These are phyloP conservation scores for Lentinula sp. DNA, from an alignment of 768 basidiomycete species.

Conservation along the genomic window DNA sequence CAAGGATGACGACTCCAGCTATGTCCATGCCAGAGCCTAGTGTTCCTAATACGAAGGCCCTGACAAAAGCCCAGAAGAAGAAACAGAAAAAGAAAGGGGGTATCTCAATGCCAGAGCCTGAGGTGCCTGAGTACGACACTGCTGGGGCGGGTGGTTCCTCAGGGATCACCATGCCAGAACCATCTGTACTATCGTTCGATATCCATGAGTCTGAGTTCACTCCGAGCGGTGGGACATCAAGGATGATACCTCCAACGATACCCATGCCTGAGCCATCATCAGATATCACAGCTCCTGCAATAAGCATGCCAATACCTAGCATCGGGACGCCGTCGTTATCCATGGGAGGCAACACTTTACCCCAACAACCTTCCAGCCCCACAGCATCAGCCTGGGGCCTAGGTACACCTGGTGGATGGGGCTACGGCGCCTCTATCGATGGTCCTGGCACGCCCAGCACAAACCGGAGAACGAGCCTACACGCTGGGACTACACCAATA, in stretches of 20 bases:
- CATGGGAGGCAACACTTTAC: neutral
- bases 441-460: neutral
- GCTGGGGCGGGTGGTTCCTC: neutral
- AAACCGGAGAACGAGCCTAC: neutral
- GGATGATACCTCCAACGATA: neutral
- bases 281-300: neutral
- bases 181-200: neutral
- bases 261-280: conserved; percentile 2
- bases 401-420: neutral
- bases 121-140: neutral
- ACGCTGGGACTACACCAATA: conserved; percentile 2
- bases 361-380: neutral
- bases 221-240: neutral
- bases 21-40: neutral
- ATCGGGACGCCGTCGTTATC: neutral
- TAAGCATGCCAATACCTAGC: conserved; percentile 2
- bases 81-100: neutral
- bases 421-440: neutral
- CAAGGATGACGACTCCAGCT: neutral
- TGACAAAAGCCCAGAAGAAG: neutral
- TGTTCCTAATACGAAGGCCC: neutral
- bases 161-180: neutral
- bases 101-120: neutral
- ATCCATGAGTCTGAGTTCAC: neutral
- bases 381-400: neutral